A percentile compares a stretch with the other conserved stretches of the same genome.
Conservation (phyloP, 2,329 filamentous ascomycete genomes). For the Arthrinium phaeospermum region DNA sequence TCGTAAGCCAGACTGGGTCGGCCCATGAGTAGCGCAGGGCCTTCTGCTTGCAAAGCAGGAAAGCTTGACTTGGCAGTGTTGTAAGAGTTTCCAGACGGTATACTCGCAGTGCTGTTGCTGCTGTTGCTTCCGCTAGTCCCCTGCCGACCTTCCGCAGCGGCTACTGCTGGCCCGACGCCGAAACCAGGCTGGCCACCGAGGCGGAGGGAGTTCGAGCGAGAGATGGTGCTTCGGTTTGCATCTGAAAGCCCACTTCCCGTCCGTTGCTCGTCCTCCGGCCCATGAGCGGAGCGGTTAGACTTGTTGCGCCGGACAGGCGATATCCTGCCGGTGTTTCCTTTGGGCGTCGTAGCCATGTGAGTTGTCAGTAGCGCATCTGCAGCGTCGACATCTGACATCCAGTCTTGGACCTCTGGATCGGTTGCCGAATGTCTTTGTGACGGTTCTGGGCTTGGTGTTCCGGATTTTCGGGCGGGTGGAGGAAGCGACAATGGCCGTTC, state of each 20-base stretch:
- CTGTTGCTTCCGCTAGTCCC: slow-evolving; percentile 42
- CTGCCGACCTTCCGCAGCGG: slow-evolving; percentile 36
- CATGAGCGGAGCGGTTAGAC: slow-evolving; percentile 34
- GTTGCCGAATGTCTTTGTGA: slow-evolving; percentile 31
- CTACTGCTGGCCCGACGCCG: slow-evolving; percentile 39
- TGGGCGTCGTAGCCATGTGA: slow-evolving; percentile 45
- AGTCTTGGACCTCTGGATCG: slow-evolving; percentile 62
- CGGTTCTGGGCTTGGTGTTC: slow-evolving; percentile 49
- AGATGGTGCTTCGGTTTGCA: slow-evolving; percentile 52
- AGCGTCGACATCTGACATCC: slow-evolving; percentile 62
- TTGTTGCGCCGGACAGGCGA: slow-evolving; percentile 27
- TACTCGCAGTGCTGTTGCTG: slow-evolving; percentile 42
- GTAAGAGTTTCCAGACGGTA: slow-evolving; percentile 39
- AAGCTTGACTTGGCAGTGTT: slow-evolving; percentile 62
- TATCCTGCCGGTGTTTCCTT: slow-evolving; percentile 26
- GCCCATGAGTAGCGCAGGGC: slow-evolving; percentile 52
- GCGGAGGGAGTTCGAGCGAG: slow-evolving; percentile 45
- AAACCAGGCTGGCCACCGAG: slow-evolving; percentile 35
- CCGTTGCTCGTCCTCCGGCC: slow-evolving; percentile 53
- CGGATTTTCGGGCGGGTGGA: slow-evolving; percentile 41
- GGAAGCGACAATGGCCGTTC: slow-evolving; percentile 34
- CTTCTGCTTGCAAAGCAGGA: slow-evolving; percentile 57
- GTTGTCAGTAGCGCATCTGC: slow-evolving; percentile 57
- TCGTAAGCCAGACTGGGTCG: slow-evolving; percentile 39
- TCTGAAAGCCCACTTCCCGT: slow-evolving; percentile 65